These are phyloP conservation scores for Exsudoporus frostii DNA, from an alignment of 768 basidiomycete genomes.

Conservation along the genomic window DNA sequence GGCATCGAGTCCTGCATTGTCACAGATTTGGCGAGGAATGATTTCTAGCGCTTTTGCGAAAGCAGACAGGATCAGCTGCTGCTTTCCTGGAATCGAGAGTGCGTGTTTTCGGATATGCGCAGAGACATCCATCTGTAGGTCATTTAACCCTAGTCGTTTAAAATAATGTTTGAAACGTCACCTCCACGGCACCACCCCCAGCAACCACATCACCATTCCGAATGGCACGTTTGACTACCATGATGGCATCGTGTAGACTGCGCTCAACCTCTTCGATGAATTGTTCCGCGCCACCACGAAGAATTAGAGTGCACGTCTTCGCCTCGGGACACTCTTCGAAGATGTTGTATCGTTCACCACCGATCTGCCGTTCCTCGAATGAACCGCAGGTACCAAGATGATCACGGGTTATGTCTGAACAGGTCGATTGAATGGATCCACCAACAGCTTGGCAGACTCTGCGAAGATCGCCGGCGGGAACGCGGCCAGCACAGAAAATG, in stretches of 20 bases:
- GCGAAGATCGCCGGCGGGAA: conserved; percentile 83
- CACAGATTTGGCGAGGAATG: conserved; percentile 97
- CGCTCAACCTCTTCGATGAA: conserved; percentile 98
- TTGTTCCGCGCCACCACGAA: conserved; percentile 96
- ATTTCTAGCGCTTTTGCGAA: conserved; percentile 97
- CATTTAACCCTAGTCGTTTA: neutral
- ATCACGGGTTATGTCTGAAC: conserved; percentile 84
- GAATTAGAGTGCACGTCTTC: conserved; percentile 91
- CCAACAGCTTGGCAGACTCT: conserved; percentile 96
- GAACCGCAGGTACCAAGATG: conserved; percentile 91
- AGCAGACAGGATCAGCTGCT: conserved; percentile 89
- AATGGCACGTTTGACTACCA: conserved; percentile 99
- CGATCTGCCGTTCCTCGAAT: conserved; percentile 94
- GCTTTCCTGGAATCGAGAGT: conserved; percentile 90
- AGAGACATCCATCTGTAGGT: conserved; percentile 89
- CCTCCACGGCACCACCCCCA: conserved; percentile 96
- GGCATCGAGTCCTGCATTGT: conserved; percentile 96
- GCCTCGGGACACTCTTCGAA: conserved; percentile 92
- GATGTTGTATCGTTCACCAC: conserved; percentile 93
- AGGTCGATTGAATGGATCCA: conserved; percentile 92
- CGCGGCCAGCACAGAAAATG: conserved; percentile 98
- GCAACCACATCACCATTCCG: conserved; percentile 96
- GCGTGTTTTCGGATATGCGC: conserved; percentile 91
- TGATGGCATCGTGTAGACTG: conserved; percentile 96
- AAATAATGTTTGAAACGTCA: conserved; percentile 31